Evolutionary conservation across 1,139 yeast genomes (phyloP).

Genomic region (Meyerozyma guilliermondii): DNA sequence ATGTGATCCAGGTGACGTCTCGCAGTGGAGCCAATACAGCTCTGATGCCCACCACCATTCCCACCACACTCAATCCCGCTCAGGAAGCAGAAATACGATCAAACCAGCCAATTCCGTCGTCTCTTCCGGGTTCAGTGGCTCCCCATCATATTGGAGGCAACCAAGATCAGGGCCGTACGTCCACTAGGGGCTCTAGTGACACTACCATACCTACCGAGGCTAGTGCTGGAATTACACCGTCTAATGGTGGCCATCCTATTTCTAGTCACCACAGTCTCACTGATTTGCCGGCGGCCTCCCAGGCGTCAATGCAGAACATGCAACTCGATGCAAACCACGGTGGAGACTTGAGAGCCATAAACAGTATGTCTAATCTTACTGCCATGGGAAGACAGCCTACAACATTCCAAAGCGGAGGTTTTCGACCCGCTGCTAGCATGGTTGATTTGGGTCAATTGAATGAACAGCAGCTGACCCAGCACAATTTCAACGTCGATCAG

Average conservation of each 20-base stretch:
- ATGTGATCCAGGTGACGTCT: conserved; percentile 19
- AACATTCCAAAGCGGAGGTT: conserved; percentile 11
- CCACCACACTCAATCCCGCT: conserved; percentile 22
- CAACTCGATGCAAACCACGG: conserved; percentile 2
- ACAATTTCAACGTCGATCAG: conserved; percentile 1
- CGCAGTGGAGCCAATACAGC: conserved; percentile 15
- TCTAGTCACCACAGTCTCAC: conserved; percentile 10
- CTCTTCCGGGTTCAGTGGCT: conserved; percentile 1
- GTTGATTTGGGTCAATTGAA: conserved; percentile 17
- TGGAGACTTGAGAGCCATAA: conserved; percentile 26
- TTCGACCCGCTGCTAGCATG: conserved; percentile 33
- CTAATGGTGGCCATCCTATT: conserved; percentile 5
- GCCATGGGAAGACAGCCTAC: conserved; percentile 12
- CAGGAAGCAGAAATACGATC: conserved; percentile 1
- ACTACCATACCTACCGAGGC: conserved; percentile 2
- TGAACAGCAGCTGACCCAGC: conserved; percentile 14
- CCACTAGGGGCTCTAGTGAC: conserved; percentile 3
- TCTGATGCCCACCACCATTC: conserved; percentile 29
- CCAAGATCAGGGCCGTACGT: conserved; percentile 1
- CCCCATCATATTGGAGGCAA: conserved; percentile 1
- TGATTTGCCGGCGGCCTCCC: conserved; percentile 27
- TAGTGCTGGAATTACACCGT: conserved; percentile 9
- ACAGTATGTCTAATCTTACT: conserved; percentile 36
- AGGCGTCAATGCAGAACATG: conserved; percentile 7
- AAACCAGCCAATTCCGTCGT: neutral